Evolutionary conservation across 192 early-diverging fungal species (phyloP).

Genomic region (Podila clonocystis): DNA sequence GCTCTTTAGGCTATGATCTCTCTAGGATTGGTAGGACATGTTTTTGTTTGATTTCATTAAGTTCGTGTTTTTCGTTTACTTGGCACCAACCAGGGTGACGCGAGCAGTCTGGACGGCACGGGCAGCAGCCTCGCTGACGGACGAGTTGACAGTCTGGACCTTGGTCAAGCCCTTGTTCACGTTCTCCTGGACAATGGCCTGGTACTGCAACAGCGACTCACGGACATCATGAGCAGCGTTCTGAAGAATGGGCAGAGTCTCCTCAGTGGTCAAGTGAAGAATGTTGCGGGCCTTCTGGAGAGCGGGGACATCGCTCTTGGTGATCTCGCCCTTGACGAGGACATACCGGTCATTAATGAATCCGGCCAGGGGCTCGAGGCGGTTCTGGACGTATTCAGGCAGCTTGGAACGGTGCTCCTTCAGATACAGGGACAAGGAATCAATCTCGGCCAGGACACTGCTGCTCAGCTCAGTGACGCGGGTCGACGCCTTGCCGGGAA

Average conservation of each 20-base stretch:
- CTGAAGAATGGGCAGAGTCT: slow-evolving; percentile 59
- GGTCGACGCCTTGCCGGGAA: slow-evolving; percentile 19
- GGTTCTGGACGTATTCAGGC: slow-evolving; percentile 55
- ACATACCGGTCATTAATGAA: slow-evolving; percentile 60
- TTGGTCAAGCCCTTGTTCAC: slow-evolving; percentile 30
- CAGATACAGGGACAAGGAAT: slow-evolving; percentile 54
- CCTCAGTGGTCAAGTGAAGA: slow-evolving; percentile 56
- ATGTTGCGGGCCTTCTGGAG: slow-evolving; percentile 66
- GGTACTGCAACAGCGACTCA: slow-evolving; percentile 39
- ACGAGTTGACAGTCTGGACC: slow-evolving; percentile 34
- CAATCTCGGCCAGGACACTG: slow-evolving; percentile 42
- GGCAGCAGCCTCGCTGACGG: slow-evolving; percentile 30
- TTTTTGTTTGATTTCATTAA: too few relatives aligned
- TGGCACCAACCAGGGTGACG: slow-evolving; percentile 34
- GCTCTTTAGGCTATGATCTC: too few relatives aligned
- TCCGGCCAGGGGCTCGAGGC: slow-evolving; percentile 52
- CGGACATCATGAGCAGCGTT: slow-evolving; percentile 54
- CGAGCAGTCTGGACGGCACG: slow-evolving; percentile 27
- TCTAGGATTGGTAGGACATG: too few relatives aligned
- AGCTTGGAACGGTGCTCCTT: slow-evolving; percentile 53
- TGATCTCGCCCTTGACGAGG: slow-evolving; percentile 57
- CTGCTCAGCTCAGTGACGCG: slow-evolving; percentile 32
- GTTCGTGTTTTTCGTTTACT: slow-evolving; percentile 10
- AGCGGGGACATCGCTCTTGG: slow-evolving; percentile 54
- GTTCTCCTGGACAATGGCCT: slow-evolving; percentile 39